A percentile compares a stretch with the other conserved stretches of the same genome.
Conservation (phyloP, 306 rosid genomes). For the Abrus pulchellus region DNA sequence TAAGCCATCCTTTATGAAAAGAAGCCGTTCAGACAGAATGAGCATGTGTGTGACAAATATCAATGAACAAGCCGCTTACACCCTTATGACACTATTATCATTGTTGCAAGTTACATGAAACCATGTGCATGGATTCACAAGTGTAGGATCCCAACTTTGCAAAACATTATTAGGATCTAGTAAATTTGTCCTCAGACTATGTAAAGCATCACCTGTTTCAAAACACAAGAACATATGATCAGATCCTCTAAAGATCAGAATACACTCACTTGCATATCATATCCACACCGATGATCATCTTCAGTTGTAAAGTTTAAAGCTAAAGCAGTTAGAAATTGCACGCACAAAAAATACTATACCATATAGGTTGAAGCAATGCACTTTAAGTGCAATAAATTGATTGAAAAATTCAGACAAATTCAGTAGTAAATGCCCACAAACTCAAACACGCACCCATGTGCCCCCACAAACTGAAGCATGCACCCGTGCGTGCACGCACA, state of each 20-base stretch:
- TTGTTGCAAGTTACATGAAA: slow-evolving; percentile 99
- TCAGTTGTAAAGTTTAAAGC: slow-evolving; percentile 12
- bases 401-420: neutral
- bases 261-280: neutral
- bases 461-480: too few species aligned
- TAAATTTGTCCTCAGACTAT: slow-evolving; percentile 87
- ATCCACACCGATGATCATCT: slow-evolving; percentile 9
- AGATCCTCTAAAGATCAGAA: slow-evolving; percentile 38
- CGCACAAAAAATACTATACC: neutral
- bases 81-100: slow-evolving; percentile 96
- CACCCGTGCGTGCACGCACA: neutral
- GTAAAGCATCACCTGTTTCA: slow-evolving; percentile 93
- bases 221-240: slow-evolving; percentile 43
- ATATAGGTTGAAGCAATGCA: slow-evolving; percentile 7
- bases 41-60: slow-evolving; percentile 20
- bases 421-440: neutral
- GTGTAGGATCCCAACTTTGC: slow-evolving; percentile 99
- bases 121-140: slow-evolving; percentile 99
- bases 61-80: slow-evolving; percentile 66
- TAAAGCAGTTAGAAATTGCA: slow-evolving; percentile 9
- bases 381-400: slow-evolving; percentile 9
- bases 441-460: neutral
- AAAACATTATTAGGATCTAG: slow-evolving; percentile 94
- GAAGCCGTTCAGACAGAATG: slow-evolving; percentile 26
- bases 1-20: slow-evolving; percentile 26